Evolutionary conservation across 108 stramenopile species (phyloP).

Genomic region (Cyclotella distinguenda): DNA sequence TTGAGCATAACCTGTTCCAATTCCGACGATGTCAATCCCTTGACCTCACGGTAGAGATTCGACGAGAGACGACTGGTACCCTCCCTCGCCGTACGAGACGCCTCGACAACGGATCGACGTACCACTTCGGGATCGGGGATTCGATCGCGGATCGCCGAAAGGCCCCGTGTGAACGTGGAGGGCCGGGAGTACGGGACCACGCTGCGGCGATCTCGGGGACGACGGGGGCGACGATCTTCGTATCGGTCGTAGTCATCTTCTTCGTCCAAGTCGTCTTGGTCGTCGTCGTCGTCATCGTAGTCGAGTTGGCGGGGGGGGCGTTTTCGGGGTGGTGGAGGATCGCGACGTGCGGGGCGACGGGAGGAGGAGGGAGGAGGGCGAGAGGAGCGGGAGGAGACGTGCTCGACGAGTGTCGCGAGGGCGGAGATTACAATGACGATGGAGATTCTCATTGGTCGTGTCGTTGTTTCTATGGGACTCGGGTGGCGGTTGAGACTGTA

Average conservation of each 20-base stretch:
- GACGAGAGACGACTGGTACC: constrained; percentile 65
- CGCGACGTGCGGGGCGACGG: constrained; percentile 29
- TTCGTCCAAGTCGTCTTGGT: constrained; percentile 7
- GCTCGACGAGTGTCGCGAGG: constrained; percentile 1
- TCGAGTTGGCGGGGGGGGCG: constrained; percentile 2
- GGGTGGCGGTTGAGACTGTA: background rate
- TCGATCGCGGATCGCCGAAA: constrained; percentile 62
- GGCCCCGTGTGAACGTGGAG: constrained; percentile 73
- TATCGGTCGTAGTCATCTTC: background rate
- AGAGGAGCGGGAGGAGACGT: background rate
- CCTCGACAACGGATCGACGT: constrained; percentile 54
- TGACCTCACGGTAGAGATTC: constrained; percentile 83
- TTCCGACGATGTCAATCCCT: constrained; percentile 81
- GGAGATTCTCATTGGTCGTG: constrained; percentile 8
- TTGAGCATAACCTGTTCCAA: constrained; percentile 92
- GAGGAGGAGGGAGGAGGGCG: constrained; percentile 7
- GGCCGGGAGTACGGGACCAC: constrained; percentile 44
- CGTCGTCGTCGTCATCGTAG: constrained; percentile 5
- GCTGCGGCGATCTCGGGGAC: constrained; percentile 23
- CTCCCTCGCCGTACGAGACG: constrained; percentile 59
- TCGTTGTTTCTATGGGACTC: background rate
- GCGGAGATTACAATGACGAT: constrained; percentile 1
- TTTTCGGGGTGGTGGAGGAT: constrained; percentile 3
- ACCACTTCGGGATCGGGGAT: constrained; percentile 73
- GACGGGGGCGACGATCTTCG: constrained; percentile 20